Base-by-base conservation (phyloP, 2,329 filamentous ascomycete genomes). In the Phoma sp. region DNA sequence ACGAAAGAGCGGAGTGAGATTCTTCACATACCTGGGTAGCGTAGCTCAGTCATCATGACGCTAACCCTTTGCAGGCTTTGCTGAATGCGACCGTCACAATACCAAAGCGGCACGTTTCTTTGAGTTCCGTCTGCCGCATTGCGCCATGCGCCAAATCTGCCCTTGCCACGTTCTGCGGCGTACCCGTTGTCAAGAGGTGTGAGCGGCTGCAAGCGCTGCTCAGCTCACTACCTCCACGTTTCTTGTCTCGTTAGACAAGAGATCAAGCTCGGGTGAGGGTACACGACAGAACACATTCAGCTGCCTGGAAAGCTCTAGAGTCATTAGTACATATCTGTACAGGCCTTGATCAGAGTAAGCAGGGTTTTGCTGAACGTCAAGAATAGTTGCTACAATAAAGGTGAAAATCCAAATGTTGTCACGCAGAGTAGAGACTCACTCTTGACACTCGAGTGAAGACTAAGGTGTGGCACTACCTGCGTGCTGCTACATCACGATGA, bases 1-100 rank as follows among this genome's bases (percentile, higher is more conserved):
- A 46, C 34, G 11, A 55, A 55, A 55, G 52, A 55, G 52, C 52
- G 34, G 52, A 46, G 46, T 55, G 46, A 55, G 52, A 55, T 26
- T 21, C 7, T 26, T n/a, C n/a, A n/a, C n/a, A n/a, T n/a, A n/a
- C n/a, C n/a, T n/a, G n/a, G 15, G 18, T 49, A 38, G 46, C 29
- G 52, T 20, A 17, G 45, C 39, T 55, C 46, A 55, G 39, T 49
- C 40, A 55, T 55, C 52, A 40, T 42, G 18, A 37, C 46, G 34
- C 34, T 55, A 55, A 34, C 29, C 46, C 25, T 25, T n/a, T n/a
- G 2, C 30, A n/a, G 30, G n/a, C 15, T 18, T 25, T 32, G 29
- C n/a, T 28, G 20, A 21, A 39, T 3, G 15, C n/a, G n/a, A 20
- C 30, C 25, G 33, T 43, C 40, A 46, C 30, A n/a, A 37, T 30